Evolutionary conservation across 1,284 basidiomycete genomes (phyloP).

Genomic region (Ceratobasidium sp.): DNA sequence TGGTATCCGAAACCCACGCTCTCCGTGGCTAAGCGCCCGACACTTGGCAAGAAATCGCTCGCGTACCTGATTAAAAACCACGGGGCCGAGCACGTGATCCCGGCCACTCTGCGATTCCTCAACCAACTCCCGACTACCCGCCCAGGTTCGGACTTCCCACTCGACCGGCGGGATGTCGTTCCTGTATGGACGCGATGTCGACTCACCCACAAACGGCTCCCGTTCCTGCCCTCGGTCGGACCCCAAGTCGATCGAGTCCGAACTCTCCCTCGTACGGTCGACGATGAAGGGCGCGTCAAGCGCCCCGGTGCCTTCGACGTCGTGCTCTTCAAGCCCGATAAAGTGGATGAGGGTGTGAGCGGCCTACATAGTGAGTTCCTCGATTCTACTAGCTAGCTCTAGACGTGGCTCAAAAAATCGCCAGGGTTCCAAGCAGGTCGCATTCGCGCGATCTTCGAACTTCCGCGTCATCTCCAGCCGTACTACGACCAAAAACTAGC

Average conservation of each 20-base stretch:
- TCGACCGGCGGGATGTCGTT: background rate
- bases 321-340: background rate
- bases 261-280: background rate
- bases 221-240: background rate
- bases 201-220: background rate
- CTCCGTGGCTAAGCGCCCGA: background rate
- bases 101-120: background rate
- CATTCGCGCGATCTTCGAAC: constrained; percentile 13
- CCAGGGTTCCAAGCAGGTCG: constrained; percentile 16
- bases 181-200: background rate
- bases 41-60: background rate
- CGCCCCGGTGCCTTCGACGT: background rate
- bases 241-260: background rate
- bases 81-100: background rate
- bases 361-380: background rate
- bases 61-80: background rate
- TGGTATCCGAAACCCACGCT: background rate
- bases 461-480: background rate
- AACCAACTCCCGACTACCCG: background rate
- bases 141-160: background rate
- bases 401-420: background rate
- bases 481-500: background rate
- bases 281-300: background rate
- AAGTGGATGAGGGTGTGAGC: background rate
- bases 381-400: background rate